Evolutionary conservation across 2,329 filamentous ascomycete species (phyloP).

Genomic region (Aureobasidium sp.): DNA sequence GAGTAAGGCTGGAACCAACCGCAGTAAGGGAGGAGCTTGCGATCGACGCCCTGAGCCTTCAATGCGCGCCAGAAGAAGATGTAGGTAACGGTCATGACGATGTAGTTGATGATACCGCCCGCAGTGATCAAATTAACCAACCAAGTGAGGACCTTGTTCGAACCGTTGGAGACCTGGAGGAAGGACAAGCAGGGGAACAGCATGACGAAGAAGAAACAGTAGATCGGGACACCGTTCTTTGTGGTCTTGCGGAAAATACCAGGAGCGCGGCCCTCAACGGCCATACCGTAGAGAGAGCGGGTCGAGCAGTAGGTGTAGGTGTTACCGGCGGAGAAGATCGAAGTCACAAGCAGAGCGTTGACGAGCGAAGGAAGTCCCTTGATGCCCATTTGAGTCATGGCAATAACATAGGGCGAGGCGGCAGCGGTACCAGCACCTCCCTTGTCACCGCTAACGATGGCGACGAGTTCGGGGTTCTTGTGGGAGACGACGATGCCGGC

Average conservation of each 20-base stretch:
- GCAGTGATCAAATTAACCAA: constrained; percentile 50
- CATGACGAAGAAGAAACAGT: constrained; percentile 43
- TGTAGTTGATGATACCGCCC: constrained; percentile 53
- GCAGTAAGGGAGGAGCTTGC: constrained; percentile 49
- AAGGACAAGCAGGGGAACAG: constrained; percentile 25
- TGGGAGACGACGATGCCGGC: constrained; percentile 35
- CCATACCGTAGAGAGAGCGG: constrained; percentile 47
- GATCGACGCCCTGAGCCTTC: constrained; percentile 46
- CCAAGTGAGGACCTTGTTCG: constrained; percentile 22
- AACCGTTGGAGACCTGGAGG: constrained; percentile 22
- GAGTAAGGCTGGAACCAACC: constrained; percentile 49
- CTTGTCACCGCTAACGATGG: constrained; percentile 20
- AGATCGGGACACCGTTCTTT: constrained; percentile 52
- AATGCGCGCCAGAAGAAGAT: constrained; percentile 51
- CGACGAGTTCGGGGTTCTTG: constrained; percentile 24
- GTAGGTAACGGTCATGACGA: constrained; percentile 54
- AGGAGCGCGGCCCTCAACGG: constrained; percentile 47
- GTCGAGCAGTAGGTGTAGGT: constrained; percentile 50
- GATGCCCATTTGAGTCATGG: constrained; percentile 39
- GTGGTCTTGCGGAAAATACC: constrained; percentile 51
- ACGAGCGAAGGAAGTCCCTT: constrained; percentile 36
- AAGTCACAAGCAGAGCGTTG: constrained; percentile 38
- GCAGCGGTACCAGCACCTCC: constrained; percentile 21
- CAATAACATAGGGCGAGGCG: constrained; percentile 34
- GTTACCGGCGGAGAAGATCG: constrained; percentile 51